Evolutionary conservation across 2,329 filamentous ascomycete species (phyloP), one percentile per base, ranked within the genome.

Genomic region (Cladophialophora carrionii): DNA sequence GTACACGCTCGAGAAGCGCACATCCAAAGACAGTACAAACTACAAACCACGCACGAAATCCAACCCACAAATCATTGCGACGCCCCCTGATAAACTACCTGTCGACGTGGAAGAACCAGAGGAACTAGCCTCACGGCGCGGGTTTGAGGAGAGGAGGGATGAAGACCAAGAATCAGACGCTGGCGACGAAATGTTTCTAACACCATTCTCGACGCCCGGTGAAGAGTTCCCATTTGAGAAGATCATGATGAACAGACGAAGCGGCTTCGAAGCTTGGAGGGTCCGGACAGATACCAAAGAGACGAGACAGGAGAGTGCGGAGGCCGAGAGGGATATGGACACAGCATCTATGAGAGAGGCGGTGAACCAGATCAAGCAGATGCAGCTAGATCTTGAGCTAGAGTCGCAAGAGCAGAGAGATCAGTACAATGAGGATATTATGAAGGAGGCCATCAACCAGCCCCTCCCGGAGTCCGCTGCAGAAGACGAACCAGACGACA

Each of bases 1-100:
- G 4, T 56, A 57, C n/a, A 57, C 46, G 14, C 60, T 69, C 10
- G 67, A 70, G 34, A 63, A 64, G 26, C 51, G 29, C 34, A 62
- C 53, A 14, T 53, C 29, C 32, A 29, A 34, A 34, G 31, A 48
- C 52, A 22, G 34, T n/a, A 52, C 48, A 52, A 52, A 52, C 26
- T 52, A 52, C n/a, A 53, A 61, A 17, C 32, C 48, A 26, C 57
- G 49, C 20, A 31, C 43, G 22, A 41, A 53, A 32, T 54, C 48
- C 22, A 20, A 29, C 24, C 31, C 57, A 24, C 57, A 61, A 46
- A 31, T 61, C n/a, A 12, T 67, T 24, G 57, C 56, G 22, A 61
- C 57, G 22, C 62, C 48, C 17, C 37, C 37, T 5, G 57, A 62
- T 22, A 64, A 64, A 49, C 22, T 61, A 32, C n/a, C 37, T 5